A percentile compares a stretch with the other conserved stretches of the same genome.
Conservation (phyloP, 164 flowering plant species). For the Amborella trichopoda region DNA sequence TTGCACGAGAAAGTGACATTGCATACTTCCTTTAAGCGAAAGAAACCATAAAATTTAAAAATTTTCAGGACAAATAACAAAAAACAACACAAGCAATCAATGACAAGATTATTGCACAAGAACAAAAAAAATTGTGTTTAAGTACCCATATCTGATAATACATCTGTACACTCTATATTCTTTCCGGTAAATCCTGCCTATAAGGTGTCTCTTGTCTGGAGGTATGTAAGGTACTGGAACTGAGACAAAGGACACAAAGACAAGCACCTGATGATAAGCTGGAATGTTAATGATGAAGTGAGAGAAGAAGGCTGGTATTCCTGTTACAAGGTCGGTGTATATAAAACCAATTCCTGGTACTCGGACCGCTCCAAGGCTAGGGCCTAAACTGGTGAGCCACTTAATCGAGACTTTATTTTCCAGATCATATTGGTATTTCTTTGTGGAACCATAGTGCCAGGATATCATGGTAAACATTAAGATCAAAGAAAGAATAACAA, state of each 20-base stretch:
- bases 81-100: too few species aligned
- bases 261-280: conserved; percentile 57
- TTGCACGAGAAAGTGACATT: too few species aligned
- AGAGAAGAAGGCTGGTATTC: conserved; percentile 63
- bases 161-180: conserved; percentile 46
- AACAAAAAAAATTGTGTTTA: too few species aligned
- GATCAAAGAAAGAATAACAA: conserved; percentile 18
- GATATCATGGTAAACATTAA: conserved; percentile 28
- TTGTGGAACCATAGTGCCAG: conserved; percentile 63
- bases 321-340: conserved; percentile 46
- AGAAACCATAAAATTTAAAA: too few species aligned
- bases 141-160: conserved; percentile 57
- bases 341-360: conserved; percentile 73
- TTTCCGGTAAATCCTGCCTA: conserved; percentile 45
- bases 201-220: conserved; percentile 27
- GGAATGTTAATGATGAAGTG: conserved; percentile 73
- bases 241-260: conserved; percentile 54
- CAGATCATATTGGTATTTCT: conserved; percentile 44
- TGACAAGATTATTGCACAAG: too few species aligned
- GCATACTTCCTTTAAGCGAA: too few species aligned
- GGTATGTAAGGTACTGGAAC: conserved; percentile 37
- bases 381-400: conserved; percentile 41
- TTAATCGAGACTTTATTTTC: conserved; percentile 55
- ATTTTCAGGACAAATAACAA: too few species aligned
- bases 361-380: conserved; percentile 47